Base-by-base conservation (phyloP, 1,139 yeast genomes). In the Taiozyma onychis region DNA sequence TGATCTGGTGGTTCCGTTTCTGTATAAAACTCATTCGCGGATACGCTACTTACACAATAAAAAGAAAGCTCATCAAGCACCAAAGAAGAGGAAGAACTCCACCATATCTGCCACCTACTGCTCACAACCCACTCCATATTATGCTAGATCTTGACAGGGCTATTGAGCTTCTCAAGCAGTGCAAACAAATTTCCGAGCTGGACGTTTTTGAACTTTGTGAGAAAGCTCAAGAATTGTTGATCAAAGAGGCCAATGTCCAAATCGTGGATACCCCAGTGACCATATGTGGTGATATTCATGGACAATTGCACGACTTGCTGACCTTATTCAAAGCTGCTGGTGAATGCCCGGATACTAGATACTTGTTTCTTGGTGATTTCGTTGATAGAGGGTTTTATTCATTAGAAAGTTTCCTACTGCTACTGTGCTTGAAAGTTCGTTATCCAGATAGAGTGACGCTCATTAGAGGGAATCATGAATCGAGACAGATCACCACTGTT, bases 221-320 rank as follows among this genome's bases (percentile, higher is more conserved):
- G 52, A 85, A 87, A 78, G 96, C 96, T n/a, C 88, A 89, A 61
- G 98, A 93, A 57, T 84, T 93, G 43, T 75, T 93, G 59, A 91
- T 90, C 66, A 83, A 81, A 59, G 99, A 95, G 72, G 87, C 91
- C 57, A 93, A 95, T 66, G 97, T 93, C 46, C 96, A 91, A 65
- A 90, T 91, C 7, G 97, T 93, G 43, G 88, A 85, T 60, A 95
- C 96, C 1, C 99, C 99, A 3, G 97, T 89, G 46, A 91, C 98
- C n/a, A 88, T 93, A 47, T 95, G 99, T 72, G 99, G 99, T 49
- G 98, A 93, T 67, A 93, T 93, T 43, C 99, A 93, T 66, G 99
- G 99, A 16, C 99, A 93, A 70, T 80, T 93, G 57, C 98, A 95
- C 70, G 99, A 93, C 69, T 72, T 93, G 57, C 74, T 93, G 68